Percentiles rank a stretch among this genome's conserved stretches.
These are phyloP conservation scores for Claviceps purpurea DNA, from an alignment of 2,329 filamentous ascomycete genomes.

Conservation along the genomic window DNA sequence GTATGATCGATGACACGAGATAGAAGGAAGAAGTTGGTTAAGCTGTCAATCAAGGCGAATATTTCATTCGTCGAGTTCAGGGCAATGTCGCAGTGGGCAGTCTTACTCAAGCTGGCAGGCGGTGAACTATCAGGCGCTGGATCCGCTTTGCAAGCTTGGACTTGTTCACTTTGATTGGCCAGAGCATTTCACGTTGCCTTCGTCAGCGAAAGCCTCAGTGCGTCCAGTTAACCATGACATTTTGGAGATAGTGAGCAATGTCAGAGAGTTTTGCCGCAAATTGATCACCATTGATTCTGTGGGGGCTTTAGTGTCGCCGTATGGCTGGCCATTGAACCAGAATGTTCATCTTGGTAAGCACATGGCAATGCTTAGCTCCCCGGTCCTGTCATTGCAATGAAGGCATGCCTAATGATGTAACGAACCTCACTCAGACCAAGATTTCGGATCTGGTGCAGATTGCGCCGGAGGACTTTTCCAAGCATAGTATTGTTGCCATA, in stretches of 20 bases:
- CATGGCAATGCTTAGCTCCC: background rate
- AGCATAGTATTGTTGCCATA: constrained; percentile 69
- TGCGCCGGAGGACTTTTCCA: constrained; percentile 74
- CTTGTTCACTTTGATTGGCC: constrained; percentile 3
- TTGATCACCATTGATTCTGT: background rate
- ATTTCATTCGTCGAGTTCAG: background rate
- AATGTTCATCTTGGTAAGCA: constrained; percentile 39
- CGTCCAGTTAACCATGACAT: background rate
- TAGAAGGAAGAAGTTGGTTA: background rate
- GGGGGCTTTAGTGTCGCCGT: background rate
- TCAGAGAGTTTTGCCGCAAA: background rate
- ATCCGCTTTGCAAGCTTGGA: background rate
- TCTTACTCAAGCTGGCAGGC: background rate
- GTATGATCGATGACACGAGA: background rate
- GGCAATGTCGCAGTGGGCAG: background rate
- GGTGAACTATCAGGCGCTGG: background rate
- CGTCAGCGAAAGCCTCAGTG: too few relatives aligned
- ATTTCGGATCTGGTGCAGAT: constrained; percentile 93
- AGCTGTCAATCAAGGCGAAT: background rate
- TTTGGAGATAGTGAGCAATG: background rate
- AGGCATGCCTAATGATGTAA: background rate
- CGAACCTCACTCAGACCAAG: constrained; percentile 51
- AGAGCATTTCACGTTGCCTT: background rate
- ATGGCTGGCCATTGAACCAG: background rate
- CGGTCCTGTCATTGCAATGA: background rate